phyloP scores from a whole-genome alignment of 768 basidiomycete genomes.

The Agaricus blazei region DNA sequence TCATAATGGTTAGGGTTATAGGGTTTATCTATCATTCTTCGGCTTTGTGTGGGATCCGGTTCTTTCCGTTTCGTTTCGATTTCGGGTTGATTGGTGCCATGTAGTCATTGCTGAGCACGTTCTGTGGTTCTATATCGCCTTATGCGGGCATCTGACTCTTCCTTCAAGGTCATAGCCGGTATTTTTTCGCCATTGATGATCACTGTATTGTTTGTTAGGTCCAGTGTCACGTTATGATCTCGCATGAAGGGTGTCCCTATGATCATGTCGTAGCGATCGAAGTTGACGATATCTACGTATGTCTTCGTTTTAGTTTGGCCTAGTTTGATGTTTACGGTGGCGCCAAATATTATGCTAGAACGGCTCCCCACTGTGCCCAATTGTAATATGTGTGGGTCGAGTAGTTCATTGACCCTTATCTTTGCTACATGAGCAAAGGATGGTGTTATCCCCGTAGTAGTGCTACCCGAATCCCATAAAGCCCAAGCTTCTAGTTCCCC shows the following conservation, averaged over 20 bases:
- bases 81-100: no score
- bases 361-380: neutral
- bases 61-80: no score
- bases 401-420: neutral
- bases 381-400: neutral
- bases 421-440: neutral
- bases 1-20: neutral
- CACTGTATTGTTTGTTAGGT: conserved; percentile 18
- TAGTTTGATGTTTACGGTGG: neutral
- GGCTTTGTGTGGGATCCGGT: neutral
- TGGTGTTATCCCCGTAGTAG: neutral
- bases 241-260: conserved; percentile 30
- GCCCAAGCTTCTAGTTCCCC: neutral
- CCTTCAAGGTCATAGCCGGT: neutral
- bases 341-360: neutral
- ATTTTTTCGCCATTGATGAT: conserved; percentile 1
- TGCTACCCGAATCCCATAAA: neutral
- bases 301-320: neutral
- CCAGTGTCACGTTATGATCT: conserved; percentile 16
- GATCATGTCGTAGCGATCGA: conserved; percentile 30
- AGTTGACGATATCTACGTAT: conserved; percentile 30
- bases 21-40: neutral
- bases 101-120: no score
- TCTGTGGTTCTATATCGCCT: neutral
- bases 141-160: neutral